Evolutionary conservation across 2,329 filamentous ascomycete genomes (phyloP), one percentile per base, ranked within the genome.

Genomic region (Diplodia mutila): DNA sequence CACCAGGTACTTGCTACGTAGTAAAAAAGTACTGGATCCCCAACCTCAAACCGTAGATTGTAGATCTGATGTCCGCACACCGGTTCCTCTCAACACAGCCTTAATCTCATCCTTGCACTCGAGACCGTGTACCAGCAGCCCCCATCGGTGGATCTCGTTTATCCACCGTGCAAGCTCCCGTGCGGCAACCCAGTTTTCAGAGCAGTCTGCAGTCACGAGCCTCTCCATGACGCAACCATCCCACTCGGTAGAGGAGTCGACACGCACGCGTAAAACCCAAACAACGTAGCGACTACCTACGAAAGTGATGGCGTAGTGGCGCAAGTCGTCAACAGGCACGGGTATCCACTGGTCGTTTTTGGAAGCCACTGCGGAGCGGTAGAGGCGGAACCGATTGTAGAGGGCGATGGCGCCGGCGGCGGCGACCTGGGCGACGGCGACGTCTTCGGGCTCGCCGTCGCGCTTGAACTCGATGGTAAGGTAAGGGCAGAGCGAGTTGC

Each of bases 161-260:
- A n/a, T n/a, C n/a, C n/a, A n/a, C n/a, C n/a, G n/a, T n/a, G n/a
- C n/a, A n/a, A 53, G 49, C 49, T 37, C 65, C 37, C 55, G 52
- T 37, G 51, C 39, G 42, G 49, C 52, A 52, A 32, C 65, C 18
- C 29, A 37, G 71, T 34, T 70, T 73, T 9, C 69, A 73, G 54
- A 72, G 82, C 53, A 46, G 55, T 75, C 49, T 23, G 49, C 49
- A 21, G 49, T 53, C 49, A 53, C 77, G 66, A 39, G 68, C 66
- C 68, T 32, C 32, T 52, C 59, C 54, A 68, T 65, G 12, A 25
- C 21, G 57, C 54, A 42, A 16, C 52, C 52, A 8, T 51, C 34
- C 23, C 66, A 69, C 6, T 42, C 57, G 11, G 51, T 49, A 21
- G 37, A 49, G 23, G 54, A 39, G 12, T 25, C 49, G 21, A 32